Evolutionary conservation across 2,329 filamentous ascomycete species (phyloP).

Genomic region (Nigrospora oryzae): DNA sequence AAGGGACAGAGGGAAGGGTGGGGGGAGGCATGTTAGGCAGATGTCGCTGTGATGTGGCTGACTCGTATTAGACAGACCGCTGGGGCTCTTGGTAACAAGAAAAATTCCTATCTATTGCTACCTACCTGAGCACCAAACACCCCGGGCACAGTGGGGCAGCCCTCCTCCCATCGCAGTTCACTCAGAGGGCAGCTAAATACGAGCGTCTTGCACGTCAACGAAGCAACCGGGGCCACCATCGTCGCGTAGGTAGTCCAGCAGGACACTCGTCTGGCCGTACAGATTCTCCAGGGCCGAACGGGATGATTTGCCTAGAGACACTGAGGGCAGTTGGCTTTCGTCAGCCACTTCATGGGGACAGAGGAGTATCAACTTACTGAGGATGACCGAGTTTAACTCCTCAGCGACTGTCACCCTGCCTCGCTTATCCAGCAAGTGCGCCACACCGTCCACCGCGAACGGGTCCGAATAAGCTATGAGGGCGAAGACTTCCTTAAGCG

Average conservation of each 20-base stretch:
- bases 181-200: too few relatives aligned
- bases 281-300: constrained; percentile 77
- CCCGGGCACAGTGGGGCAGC: too few relatives aligned
- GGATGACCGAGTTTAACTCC: constrained; percentile 86
- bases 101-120: too few relatives aligned
- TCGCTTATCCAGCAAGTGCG: constrained; percentile 66
- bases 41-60: too few relatives aligned
- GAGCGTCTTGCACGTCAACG: constrained; percentile 45
- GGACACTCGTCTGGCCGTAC: constrained; percentile 76
- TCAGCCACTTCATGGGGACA: constrained; percentile 1
- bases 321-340: constrained; percentile 32
- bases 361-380: constrained; percentile 53
- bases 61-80: too few relatives aligned
- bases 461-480: constrained; percentile 82
- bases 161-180: too few relatives aligned
- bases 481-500: constrained; percentile 78
- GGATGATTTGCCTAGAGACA: constrained; percentile 83
- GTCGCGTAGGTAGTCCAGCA: constrained; percentile 74
- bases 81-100: too few relatives aligned
- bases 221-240: constrained; percentile 78
- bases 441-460: constrained; percentile 62
- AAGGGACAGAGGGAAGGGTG: too few relatives aligned
- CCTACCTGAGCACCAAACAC: too few relatives aligned
- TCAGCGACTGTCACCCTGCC: constrained; percentile 77
- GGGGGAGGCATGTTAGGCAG: too few relatives aligned